These are phyloP conservation scores for Neofusicoccum parvum DNA, from an alignment of 2,329 filamentous ascomycete genomes.

Conservation along the genomic window DNA sequence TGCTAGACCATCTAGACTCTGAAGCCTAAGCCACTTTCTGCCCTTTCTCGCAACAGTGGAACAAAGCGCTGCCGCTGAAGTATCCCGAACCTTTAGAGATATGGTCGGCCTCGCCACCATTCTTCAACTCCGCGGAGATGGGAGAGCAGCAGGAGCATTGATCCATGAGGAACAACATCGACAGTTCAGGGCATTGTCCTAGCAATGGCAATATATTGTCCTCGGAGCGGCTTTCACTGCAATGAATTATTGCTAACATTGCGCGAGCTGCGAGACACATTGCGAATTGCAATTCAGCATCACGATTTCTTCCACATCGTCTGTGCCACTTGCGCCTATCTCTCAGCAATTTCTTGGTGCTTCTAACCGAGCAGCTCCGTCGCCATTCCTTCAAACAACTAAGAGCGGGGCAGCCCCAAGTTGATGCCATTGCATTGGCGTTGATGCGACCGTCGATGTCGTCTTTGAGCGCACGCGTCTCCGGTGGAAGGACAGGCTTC, in stretches of 20 bases:
- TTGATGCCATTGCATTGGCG: too few species aligned
- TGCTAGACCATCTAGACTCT: not conserved
- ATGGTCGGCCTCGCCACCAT: not conserved
- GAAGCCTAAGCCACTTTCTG: too few species aligned
- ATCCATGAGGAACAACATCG: not conserved
- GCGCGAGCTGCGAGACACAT: not conserved
- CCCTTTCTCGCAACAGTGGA: too few species aligned
- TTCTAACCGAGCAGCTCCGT: too few species aligned
- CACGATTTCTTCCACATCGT: not conserved
- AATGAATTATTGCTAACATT: not conserved
- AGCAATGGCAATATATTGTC: not conserved
- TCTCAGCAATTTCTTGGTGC: slow-evolving; percentile 7
- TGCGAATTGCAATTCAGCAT: not conserved
- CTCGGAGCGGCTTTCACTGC: not conserved
- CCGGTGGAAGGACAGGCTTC: too few species aligned
- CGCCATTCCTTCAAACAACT: too few species aligned
- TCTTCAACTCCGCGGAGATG: not conserved
- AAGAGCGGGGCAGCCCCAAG: too few species aligned
- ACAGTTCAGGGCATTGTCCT: too few species aligned
- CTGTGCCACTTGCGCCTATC: slow-evolving; percentile 1
- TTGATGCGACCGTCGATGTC: too few species aligned
- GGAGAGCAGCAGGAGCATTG: not conserved
- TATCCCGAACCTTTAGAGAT: too few species aligned
- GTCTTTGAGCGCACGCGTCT: too few species aligned
- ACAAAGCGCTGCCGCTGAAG: not conserved